These are phyloP conservation scores for Exophiala phaeomuriformis DNA, from an alignment of 2,329 filamentous ascomycete genomes.

Conservation along the genomic window DNA sequence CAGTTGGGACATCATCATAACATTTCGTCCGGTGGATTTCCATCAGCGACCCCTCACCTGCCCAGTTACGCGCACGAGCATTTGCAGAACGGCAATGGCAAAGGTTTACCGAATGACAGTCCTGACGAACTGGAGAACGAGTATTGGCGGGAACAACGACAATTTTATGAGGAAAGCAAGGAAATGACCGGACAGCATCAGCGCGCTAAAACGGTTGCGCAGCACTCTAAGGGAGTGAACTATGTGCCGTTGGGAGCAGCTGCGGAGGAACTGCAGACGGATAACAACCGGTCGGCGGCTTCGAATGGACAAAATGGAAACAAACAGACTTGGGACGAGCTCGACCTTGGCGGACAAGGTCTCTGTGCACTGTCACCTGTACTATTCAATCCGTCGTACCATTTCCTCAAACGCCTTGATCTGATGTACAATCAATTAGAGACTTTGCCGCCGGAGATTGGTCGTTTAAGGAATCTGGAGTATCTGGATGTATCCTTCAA, in stretches of 20 bases:
- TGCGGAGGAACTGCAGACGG: slow-evolving; percentile 44
- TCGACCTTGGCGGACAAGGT: slow-evolving; percentile 95
- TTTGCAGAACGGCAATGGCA: slow-evolving; percentile 53
- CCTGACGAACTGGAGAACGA: slow-evolving; percentile 54
- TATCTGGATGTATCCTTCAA: slow-evolving; percentile 87
- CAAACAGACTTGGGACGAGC: slow-evolving; percentile 80
- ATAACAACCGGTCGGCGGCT: slow-evolving; percentile 59
- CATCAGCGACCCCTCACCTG: slow-evolving; percentile 50
- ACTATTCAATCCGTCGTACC: slow-evolving; percentile 67
- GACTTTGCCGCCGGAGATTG: slow-evolving; percentile 70
- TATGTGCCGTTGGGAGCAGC: slow-evolving; percentile 42
- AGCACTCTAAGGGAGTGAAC: slow-evolving; percentile 42
- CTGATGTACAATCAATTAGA: slow-evolving; percentile 87
- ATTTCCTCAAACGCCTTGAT: slow-evolving; percentile 84
- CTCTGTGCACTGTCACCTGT: slow-evolving; percentile 71
- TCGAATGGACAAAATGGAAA: slow-evolving; percentile 42
- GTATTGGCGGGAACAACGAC: slow-evolving; percentile 84
- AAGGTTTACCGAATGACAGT: slow-evolving; percentile 47
- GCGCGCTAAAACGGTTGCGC: slow-evolving; percentile 50
- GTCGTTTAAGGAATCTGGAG: slow-evolving; percentile 70
- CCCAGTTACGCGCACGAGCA: slow-evolving; percentile 43
- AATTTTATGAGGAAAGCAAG: slow-evolving; percentile 66
- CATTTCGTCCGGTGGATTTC: slow-evolving; percentile 42
- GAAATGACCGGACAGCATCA: slow-evolving; percentile 64
- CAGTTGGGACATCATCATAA: slow-evolving; percentile 44